Evolutionary conservation across 306 rosid genomes (phyloP), one percentile per base, ranked within the genome.

Genomic region (Adenanthera pavonina): DNA sequence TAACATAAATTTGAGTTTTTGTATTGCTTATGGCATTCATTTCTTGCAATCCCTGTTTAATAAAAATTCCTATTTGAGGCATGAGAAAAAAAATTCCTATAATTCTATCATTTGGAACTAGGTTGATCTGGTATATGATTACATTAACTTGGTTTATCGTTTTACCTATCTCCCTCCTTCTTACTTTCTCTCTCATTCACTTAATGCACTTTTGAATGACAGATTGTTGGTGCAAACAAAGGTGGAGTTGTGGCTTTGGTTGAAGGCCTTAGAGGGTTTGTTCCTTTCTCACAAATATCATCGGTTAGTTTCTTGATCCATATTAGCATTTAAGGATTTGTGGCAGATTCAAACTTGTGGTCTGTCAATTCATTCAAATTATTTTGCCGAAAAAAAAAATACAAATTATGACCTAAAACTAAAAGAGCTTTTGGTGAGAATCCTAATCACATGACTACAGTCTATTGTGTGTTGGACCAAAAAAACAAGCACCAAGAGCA

Each of bases 231-330:
- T 74, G 92, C 93, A 17, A 95, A 95, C 88, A 95, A 84, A 86
- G 99, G 99, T 87, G 99, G 99, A 83, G 86, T 95, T 47, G 99
- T 95, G 84, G 97, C 99, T 57, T 84, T 85, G 77, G 95, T 93
- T 68, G 99, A 95, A 88, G 97, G 97, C 78, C 92, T 95, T 51
- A 87, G 87, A 81, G 99, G 99, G 19, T 95, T 95, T 87, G 93
- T 95, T 87, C 99, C 99, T 52, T 95, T 95, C 92, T 95, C 98
- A 33, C 99, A 93, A 84, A 81, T 95, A 84, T 93, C 99, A 64
- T 52, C 96, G 89, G 99, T 95, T 70, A 91, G 97, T 74, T 25
- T 81, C 87, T 80, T 75, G 15, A 57, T 80, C 82, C 19, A 13
- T 17, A 64, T 71, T 75, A 49, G 76, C 19, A 74, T 61, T 78